Base-by-base conservation (phyloP, 805 yeast genomes). In the Metschnikowia similis region DNA sequence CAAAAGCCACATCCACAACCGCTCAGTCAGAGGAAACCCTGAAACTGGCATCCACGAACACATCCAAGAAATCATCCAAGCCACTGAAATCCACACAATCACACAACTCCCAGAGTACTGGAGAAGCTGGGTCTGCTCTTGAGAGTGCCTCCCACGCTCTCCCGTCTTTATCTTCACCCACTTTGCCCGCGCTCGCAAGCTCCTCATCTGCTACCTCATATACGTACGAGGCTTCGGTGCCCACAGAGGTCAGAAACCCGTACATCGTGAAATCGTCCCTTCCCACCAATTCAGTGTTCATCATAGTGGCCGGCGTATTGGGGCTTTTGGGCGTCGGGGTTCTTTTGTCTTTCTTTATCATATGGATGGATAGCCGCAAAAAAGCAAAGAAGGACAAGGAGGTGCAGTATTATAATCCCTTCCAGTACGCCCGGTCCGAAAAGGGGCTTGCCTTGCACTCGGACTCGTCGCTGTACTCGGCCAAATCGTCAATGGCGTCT, bases 261-360 rank as follows among this genome's bases (percentile, higher is more conserved):
- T 65, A 4, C 50, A 59, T 74, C 8, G 46, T 49, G 7, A 45
- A 47, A 17, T 47, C 66, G 6, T 38, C 51, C 7, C 56, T 67
- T 39, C 67, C 72, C 1, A 58, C 62, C 14, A 72, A 74, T 21
- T 58, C 77, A 11, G 72, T 77, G 17, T 77, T 77, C 59, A 72
- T 77, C 32, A 50, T 66, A 1, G 21, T 66, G 2, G 45, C 63
- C 2, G 35, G 65, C 4, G 39, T 54, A 2, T 21, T 63, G 4
- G 46, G 65, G 2, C 53, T 72, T 53, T 41, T 59, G 5, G 43
- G 63, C 7, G 30, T 62, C 4, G 44, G 62, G 3, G 35, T 65
- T 3, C 29, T 55, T 1, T 14, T 61, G 4, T 38, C 65, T 4
- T 56, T 71, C 56, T 36, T 59, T 8, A 38, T 64, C n/a, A 43